Evolutionary conservation across 495 filamentous ascomycete genomes (phyloP), one percentile per base, ranked within the genome.

Genomic region (Penicillium desertorum): DNA sequence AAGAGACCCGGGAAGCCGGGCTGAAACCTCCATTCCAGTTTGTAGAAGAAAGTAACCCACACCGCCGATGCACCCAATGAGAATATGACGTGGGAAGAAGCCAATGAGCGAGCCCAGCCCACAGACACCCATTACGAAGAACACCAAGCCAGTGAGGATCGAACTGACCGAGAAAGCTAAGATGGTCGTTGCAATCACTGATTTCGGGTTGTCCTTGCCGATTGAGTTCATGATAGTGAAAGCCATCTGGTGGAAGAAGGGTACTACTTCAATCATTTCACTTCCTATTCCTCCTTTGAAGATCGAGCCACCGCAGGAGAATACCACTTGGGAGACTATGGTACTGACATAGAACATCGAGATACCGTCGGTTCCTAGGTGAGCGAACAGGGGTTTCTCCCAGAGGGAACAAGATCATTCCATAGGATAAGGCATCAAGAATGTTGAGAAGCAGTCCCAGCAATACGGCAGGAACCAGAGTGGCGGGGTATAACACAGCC

Each of bases 301-400:
- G 23, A 90, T 84, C 65, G 91, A 96, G 6, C 90, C 89, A 5
- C 85, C 82, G 52, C 79, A 81, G 2, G 93, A 97, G 70, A 92
- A 98, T n/a, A 90, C 88, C 45, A 98, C 71, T 65, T 98, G 94
- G 1, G 95, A 87, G 23, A 98, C 82, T 58, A 98, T 96, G 56
- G 90, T 95, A 76, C 92, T 97, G 59, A 98, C 88, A 67, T 97
- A 98, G 75, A 97, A 98, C 78, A 98, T 98, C 0, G 95, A 96
- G 56, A 98, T 96, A 14, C 94, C 94, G 50, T 96, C 93, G 4
- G 92, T 83, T 4, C 92, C 94, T 23, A 97, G 82, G 47, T 85
- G 77, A 27, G 86, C 79, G 66, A 98, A 98, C 17, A 96, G 82
- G 1, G 87, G 83, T 62, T 62, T 88, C 86, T 19, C 91, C 90